phyloP scores from a whole-genome alignment of 208 protist genomes.

The Leishmania tropica region DNA sequence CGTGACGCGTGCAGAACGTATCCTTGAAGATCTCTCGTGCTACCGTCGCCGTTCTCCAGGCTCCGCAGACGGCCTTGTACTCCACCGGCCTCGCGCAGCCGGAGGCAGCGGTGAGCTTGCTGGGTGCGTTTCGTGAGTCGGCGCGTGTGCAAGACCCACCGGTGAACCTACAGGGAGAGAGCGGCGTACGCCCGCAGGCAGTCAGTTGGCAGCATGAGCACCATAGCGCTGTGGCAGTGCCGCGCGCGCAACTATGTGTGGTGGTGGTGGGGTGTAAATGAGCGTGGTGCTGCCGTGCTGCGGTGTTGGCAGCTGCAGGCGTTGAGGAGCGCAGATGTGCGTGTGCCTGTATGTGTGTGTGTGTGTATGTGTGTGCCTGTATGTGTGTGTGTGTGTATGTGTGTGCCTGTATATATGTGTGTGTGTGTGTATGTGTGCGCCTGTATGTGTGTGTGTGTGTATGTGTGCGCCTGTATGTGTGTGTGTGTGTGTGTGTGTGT shows the following conservation, averaged over 20 bases:
- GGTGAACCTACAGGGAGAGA: conserved; percentile 17
- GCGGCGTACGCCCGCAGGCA: conserved; percentile 7
- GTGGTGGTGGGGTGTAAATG: no score
- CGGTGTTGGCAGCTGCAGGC: not conserved
- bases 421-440: no score
- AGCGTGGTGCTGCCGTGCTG: not conserved
- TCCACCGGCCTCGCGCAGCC: not conserved
- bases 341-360: no score
- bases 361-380: no score
- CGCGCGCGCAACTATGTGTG: not conserved
- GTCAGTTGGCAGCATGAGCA: not conserved
- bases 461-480: no score
- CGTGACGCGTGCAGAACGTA: conserved; percentile 38
- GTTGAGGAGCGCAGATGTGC: not conserved
- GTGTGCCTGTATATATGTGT: no score
- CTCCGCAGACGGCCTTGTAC: conserved; percentile 32
- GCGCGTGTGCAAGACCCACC: conserved; percentile 16
- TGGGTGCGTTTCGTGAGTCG: conserved; percentile 8
- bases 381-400: no score
- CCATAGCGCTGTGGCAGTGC: conserved; percentile 3
- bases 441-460: no score
- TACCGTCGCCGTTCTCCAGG: conserved; percentile 36
- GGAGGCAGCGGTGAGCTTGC: not conserved
- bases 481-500: no score
- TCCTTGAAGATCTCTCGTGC: conserved; percentile 43